Base-by-base conservation (phyloP, 768 basidiomycete genomes). In the Terana coerulea region DNA sequence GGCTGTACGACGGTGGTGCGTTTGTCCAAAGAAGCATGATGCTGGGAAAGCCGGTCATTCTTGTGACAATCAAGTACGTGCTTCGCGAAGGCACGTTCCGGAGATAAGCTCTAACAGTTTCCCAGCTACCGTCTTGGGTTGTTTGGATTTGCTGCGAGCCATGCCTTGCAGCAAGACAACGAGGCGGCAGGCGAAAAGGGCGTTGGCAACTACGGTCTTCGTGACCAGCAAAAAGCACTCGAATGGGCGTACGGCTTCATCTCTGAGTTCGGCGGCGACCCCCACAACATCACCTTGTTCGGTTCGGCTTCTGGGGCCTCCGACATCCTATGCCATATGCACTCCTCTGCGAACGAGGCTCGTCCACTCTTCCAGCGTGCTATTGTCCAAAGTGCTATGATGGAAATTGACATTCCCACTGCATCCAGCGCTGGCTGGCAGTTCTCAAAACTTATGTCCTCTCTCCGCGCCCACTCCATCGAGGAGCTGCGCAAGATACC, bases 21-120 rank as follows among this genome's bases (percentile, higher is more conserved):
- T 69, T 91, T 17, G 88, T 91, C 21, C 79, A 78, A 51, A 81
- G 83, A 61, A 84, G 87, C 65, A 71, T 88, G 25, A 62, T 72
- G 35, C 64, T 77, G 19, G 75, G 74, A 22, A 88, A 80, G 65
- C 88, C 88, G 0, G 69, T 90, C 43, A 76, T 91, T 49, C 62
- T 89, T 36, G 81, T 91, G 43, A 82, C 83, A 15, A 75, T 88
- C 72, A 91, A 91, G 88, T 89, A 63, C 57, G 86, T 69, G 22
- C 37, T 52, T 10, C 46, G 9, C 59, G 17, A 46, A 29, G 33
- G 22, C 41, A 12, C 35, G 53, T 35, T 29, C 21, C 30, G 49
- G 43, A 45, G 35, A n/a, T 19, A 28, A 36, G 36, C 53, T 24
- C 44, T 45, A 42, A 42, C 56, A 35, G 54, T 61, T 44, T 47